Conservation (phyloP, 2,329 filamentous ascomycete species). For the Sarocladiaceae sp. region DNA sequence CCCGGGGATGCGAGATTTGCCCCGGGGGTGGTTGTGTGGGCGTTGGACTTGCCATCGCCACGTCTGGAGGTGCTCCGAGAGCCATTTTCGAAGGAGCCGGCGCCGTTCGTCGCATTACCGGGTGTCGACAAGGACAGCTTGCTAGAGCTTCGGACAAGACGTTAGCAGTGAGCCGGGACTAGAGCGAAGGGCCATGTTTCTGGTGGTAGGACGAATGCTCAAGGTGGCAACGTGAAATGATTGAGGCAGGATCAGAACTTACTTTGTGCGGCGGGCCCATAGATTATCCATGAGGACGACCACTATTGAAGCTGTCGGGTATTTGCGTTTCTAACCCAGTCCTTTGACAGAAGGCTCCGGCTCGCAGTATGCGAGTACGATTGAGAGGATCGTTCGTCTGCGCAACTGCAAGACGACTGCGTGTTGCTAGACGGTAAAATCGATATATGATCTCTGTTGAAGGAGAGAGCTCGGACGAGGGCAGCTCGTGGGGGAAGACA, state of each 20-base stretch:
- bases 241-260: constrained; percentile 29
- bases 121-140: constrained; percentile 86
- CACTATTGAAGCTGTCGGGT: constrained; percentile 5
- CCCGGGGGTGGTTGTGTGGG: constrained; percentile 69
- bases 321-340: constrained; percentile 3
- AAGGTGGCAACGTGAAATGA: no score
- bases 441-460: no score
- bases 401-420: not conserved
- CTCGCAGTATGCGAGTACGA: not conserved
- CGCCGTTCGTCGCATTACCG: constrained; percentile 47
- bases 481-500: no score
- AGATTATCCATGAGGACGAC: constrained; percentile 49
- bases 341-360: constrained; percentile 7
- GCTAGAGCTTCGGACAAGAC: constrained; percentile 53
- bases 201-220: constrained; percentile 11
- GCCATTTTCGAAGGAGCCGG: constrained; percentile 53
- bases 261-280: constrained; percentile 84
- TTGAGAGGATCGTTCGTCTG: not conserved
- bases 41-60: constrained; percentile 69
- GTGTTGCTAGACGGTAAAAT: no score
- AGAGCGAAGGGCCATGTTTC: no score
- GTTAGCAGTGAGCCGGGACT: no score
- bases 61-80: constrained; percentile 53
- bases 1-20: constrained; percentile 66
- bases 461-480: no score